Evolutionary conservation across 768 basidiomycete genomes (phyloP).

Genomic region (Leccinum disarticulatum): DNA sequence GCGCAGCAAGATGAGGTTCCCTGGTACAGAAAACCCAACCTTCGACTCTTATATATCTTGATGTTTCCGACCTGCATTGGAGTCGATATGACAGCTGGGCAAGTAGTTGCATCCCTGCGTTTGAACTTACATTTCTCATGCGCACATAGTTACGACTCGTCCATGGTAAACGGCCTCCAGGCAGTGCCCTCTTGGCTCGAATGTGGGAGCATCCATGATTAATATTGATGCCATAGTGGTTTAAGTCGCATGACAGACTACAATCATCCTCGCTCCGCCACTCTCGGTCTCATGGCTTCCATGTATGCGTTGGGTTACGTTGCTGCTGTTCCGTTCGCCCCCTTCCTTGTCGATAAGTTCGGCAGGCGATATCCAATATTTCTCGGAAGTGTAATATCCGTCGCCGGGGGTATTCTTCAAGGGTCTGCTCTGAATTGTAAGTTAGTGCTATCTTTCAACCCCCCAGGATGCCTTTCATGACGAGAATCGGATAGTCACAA

Average conservation of each 20-base stretch:
- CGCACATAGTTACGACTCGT: neutral
- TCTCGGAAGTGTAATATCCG: neutral
- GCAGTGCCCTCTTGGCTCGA: neutral
- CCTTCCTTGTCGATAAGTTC: neutral
- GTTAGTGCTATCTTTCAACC: neutral
- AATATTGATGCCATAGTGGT: neutral
- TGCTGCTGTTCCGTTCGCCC: neutral
- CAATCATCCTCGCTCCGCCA: neutral
- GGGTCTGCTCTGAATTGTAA: neutral
- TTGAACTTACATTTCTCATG: neutral
- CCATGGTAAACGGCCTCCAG: neutral
- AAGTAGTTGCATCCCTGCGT: neutral
- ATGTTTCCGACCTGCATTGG: slow-evolving; percentile 43
- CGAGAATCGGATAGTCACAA: neutral
- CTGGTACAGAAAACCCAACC: slow-evolving; percentile 63
- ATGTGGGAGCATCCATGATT: neutral
- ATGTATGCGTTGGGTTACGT: neutral
- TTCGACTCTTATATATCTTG: slow-evolving; percentile 53
- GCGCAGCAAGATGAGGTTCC: slow-evolving; percentile 46
- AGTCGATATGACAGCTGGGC: slow-evolving; percentile 13
- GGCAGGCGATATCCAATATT: neutral
- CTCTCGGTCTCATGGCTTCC: neutral
- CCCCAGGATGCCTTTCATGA: neutral
- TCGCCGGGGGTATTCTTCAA: neutral
- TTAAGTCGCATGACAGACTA: neutral